Base-by-base conservation (phyloP, 2,329 filamentous ascomycete genomes). In the Aureobasidium sp. region DNA sequence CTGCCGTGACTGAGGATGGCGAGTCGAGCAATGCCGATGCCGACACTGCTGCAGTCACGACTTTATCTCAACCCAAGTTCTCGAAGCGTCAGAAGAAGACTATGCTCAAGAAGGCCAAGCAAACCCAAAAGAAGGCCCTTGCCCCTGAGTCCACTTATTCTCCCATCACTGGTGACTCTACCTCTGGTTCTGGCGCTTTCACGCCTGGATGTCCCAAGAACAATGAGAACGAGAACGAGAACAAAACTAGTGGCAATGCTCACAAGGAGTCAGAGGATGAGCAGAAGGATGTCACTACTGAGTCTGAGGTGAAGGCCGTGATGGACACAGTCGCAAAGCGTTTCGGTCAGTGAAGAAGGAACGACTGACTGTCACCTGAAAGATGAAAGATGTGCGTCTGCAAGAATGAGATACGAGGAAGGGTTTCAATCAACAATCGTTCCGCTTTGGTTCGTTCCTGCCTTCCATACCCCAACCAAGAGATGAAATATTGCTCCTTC, bases 71-170 rank as follows among this genome's bases (percentile, higher is more conserved):
- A 15, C 39, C 52, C 27, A 56, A 56, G 11, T 27, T 56, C 17
- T 56, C 52, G 52, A 56, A 56, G 27, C 52, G 52, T 17, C 52
- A 56, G 52, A 56, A 56, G 29, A 56, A 56, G 52, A 56, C 52
- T 22, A 11, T 56, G n/a, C 52, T 56, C 52, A 56, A 56, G 39
- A 56, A 56, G 39, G 22, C 39, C 27, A 56, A 56, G 39, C 39
- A 56, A 56, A 39, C 39, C 15, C 52, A 56, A 11, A 4, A 19
- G 17, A 17, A 24, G 14, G 9, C 33, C 17, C 4, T 24, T 3
- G 40, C 50, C 8, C 35, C 35, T 29, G 37, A 54, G 15, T 24
- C 17, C 15, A 12, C 9, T 6, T 3, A 5, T 17, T 27, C 14
- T 1, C 3, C 24, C 3, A 31, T 1, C 22, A 37, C 31, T 35